phyloP scores from a whole-genome alignment of 768 basidiomycete genomes.

The Candolleomyces eurysporus region DNA sequence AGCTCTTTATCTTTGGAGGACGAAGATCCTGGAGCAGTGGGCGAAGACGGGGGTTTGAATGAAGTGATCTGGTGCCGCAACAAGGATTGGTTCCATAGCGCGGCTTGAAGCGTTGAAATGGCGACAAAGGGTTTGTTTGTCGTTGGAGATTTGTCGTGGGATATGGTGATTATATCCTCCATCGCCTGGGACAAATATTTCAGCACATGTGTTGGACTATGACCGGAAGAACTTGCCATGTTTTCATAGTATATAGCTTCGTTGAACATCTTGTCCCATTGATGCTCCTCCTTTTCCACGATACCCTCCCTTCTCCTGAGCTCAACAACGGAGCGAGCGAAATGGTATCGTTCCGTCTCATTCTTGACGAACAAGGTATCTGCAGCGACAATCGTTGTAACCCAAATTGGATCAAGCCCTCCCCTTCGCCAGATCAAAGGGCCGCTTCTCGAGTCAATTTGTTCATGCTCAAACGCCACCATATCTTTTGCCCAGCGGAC shows the following conservation, averaged over 20 bases:
- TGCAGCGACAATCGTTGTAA: slow-evolving; percentile 68
- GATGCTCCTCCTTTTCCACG: slow-evolving; percentile 60
- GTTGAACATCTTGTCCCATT: slow-evolving; percentile 70
- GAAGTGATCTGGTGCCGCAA: slow-evolving; percentile 58
- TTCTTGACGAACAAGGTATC: slow-evolving; percentile 78
- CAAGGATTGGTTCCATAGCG: slow-evolving; percentile 78
- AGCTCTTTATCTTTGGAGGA: slow-evolving; percentile 61
- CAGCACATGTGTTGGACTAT: slow-evolving; percentile 9
- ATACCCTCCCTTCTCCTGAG: slow-evolving; percentile 58
- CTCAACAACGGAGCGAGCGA: slow-evolving; percentile 76
- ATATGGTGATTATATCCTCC: slow-evolving; percentile 76
- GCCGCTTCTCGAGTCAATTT: slow-evolving; percentile 16
- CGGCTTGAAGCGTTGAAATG: slow-evolving; percentile 62
- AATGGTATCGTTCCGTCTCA: slow-evolving; percentile 78
- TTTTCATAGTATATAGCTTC: slow-evolving; percentile 83
- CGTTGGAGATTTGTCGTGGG: slow-evolving; percentile 70
- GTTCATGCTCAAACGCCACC: slow-evolving; percentile 57
- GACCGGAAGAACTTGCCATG: slow-evolving; percentile 54
- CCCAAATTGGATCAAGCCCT: slow-evolving; percentile 73
- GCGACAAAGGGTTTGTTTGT: slow-evolving; percentile 72
- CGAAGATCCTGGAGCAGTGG: slow-evolving; percentile 28
- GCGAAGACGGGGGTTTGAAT: slow-evolving; percentile 30
- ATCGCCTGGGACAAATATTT: slow-evolving; percentile 49
- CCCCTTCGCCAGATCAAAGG: slow-evolving; percentile 65
- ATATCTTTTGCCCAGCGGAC: slow-evolving; percentile 83